Conservation (phyloP, 148 eudicot genomes). For the Bassia scoparia region DNA sequence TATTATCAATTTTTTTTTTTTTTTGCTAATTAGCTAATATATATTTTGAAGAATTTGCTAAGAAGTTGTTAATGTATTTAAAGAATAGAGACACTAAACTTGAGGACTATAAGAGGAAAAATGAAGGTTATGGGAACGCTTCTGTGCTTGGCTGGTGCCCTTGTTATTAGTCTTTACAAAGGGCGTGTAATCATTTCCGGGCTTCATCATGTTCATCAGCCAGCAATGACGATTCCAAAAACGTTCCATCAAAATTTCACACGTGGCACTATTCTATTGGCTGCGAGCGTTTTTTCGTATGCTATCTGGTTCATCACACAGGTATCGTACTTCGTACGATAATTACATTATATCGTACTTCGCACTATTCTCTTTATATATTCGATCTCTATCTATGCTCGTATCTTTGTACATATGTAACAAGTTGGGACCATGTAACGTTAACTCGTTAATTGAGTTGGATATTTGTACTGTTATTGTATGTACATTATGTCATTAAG, state of each 20-base stretch:
- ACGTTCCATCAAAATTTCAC: constrained; percentile 19
- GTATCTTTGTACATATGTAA: no score
- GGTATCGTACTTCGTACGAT: constrained; percentile 29
- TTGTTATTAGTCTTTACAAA: constrained; percentile 42
- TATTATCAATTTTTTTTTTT: no score
- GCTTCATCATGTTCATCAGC: constrained; percentile 8
- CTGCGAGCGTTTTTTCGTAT: constrained; percentile 35
- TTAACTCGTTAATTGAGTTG: no score
- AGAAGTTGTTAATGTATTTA: neutral
- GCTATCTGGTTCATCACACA: constrained; percentile 56
- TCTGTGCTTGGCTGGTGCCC: constrained; percentile 52
- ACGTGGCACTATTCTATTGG: constrained; percentile 51
- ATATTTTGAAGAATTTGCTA: no score
- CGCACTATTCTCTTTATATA: no score
- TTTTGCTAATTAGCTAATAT: no score
- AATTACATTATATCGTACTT: no score
- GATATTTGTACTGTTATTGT: no score
- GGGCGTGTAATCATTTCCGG: constrained; percentile 24
- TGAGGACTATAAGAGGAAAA: constrained; percentile 44
- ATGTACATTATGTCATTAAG: no score
- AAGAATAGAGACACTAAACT: constrained; percentile 44
- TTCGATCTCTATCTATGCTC: no score
- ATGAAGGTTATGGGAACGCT: constrained; percentile 38
- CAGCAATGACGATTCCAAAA: no score
- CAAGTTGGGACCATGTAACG: no score